These are phyloP conservation scores for Epichloe gansuensis DNA, from an alignment of 2,329 filamentous ascomycete genomes.

Conservation along the genomic window DNA sequence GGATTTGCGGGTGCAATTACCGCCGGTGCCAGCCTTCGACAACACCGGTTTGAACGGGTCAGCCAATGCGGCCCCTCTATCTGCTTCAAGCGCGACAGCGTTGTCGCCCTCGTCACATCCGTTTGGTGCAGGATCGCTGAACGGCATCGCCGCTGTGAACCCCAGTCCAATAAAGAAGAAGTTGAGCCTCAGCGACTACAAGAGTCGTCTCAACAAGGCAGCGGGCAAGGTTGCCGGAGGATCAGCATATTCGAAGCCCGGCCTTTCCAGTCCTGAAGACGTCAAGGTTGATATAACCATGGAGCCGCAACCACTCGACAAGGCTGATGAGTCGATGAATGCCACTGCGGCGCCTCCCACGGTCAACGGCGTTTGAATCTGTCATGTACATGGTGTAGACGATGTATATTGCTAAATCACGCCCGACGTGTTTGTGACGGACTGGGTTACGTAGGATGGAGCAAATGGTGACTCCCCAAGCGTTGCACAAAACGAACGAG, in stretches of 20 bases:
- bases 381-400: constrained; percentile 9
- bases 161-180: constrained; percentile 56
- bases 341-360: constrained; percentile 8
- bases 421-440: not conserved
- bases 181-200: constrained; percentile 53
- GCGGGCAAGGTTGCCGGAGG: constrained; percentile 23
- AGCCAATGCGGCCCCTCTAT: constrained; percentile 29
- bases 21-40: constrained; percentile 39
- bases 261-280: constrained; percentile 23
- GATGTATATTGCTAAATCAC: not conserved
- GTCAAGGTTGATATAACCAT: constrained; percentile 23
- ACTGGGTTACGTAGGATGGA: not conserved
- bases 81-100: constrained; percentile 27
- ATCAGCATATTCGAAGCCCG: constrained; percentile 19
- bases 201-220: constrained; percentile 43
- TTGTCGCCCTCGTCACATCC: constrained; percentile 40
- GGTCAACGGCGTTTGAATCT: constrained; percentile 14
- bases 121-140: constrained; percentile 28
- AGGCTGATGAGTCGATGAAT: constrained; percentile 13
- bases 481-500: too few species aligned
- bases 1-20: constrained; percentile 42
- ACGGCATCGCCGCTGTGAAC: constrained; percentile 29
- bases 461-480: not conserved
- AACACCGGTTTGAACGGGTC: constrained; percentile 20
- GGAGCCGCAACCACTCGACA: constrained; percentile 18